These are phyloP conservation scores for Apiospora sp. DNA, from an alignment of 2,329 filamentous ascomycete genomes.

Conservation along the genomic window DNA sequence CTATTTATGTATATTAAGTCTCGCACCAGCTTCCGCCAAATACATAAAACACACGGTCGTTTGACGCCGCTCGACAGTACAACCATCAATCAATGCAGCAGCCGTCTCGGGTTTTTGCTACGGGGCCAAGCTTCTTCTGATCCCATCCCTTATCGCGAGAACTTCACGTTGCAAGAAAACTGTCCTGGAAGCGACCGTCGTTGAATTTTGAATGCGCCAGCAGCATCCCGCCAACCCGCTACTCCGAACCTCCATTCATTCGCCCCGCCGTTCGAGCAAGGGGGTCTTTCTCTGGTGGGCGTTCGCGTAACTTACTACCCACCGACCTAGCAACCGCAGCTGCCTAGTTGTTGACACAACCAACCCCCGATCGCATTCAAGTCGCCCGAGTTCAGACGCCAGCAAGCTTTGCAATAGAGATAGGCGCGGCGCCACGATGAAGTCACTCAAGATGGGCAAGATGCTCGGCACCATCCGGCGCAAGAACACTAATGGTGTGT, in stretches of 20 bases:
- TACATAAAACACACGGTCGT: slow-evolving; percentile 17
- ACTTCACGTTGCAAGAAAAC: background rate
- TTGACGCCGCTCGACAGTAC: slow-evolving; percentile 13
- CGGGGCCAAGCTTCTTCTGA: background rate
- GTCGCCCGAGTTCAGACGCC: background rate
- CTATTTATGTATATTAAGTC: slow-evolving; percentile 21
- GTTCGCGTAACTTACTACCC: background rate
- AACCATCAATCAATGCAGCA: slow-evolving; percentile 4
- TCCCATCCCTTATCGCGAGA: background rate
- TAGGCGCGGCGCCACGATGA: slow-evolving; percentile 42
- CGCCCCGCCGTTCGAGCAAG: slow-evolving; percentile 14
- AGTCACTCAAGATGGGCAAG: slow-evolving; percentile 63
- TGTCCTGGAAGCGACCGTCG: background rate
- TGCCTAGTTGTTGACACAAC: background rate
- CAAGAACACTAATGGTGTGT: slow-evolving; percentile 48
- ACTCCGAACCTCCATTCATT: slow-evolving; percentile 4
- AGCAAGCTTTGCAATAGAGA: slow-evolving; percentile 1
- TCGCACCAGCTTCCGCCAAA: slow-evolving; percentile 12
- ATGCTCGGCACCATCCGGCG: slow-evolving; percentile 64
- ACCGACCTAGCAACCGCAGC: slow-evolving; percentile 2
- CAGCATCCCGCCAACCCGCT: background rate
- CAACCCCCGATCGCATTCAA: background rate
- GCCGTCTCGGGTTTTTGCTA: background rate
- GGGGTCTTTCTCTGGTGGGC: background rate
- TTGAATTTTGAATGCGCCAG: background rate